Evolutionary conservation across 306 rosid genomes (phyloP).

Genomic region (Crataegus laevigata): DNA sequence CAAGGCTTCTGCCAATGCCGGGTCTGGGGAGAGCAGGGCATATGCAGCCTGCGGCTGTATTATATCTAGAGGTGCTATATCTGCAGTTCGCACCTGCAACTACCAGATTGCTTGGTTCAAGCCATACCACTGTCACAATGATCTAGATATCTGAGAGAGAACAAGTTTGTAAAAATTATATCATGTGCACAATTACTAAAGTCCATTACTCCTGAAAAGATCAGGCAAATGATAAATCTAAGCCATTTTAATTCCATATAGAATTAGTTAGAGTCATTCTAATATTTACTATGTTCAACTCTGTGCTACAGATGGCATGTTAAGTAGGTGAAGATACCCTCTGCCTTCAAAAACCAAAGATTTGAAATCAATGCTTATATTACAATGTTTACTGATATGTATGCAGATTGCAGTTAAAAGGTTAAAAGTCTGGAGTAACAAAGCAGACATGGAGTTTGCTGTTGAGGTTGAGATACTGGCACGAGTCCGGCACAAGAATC

Average conservation of each 20-base stretch:
- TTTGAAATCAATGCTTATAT: neutral
- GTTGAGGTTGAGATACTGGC: conserved; percentile 95
- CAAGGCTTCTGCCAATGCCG: no score
- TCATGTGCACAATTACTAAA: neutral
- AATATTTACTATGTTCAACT: neutral
- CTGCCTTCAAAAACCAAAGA: neutral
- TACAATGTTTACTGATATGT: neutral
- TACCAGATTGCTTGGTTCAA: neutral
- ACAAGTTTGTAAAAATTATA: neutral
- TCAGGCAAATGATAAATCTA: neutral
- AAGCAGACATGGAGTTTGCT: conserved; percentile 88
- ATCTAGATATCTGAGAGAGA: neutral
- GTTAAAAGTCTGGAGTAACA: conserved; percentile 92
- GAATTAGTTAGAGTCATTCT: neutral
- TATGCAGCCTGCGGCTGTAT: neutral
- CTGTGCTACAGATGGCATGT: neutral
- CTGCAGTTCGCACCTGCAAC: neutral
- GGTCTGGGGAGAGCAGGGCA: no score
- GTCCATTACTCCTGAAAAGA: neutral
- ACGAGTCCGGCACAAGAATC: conserved; percentile 92
- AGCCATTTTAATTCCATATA: neutral
- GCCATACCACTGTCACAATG: neutral
- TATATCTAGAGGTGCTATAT: neutral
- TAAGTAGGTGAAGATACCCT: neutral
- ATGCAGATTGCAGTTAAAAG: conserved; percentile 91